Conservation (phyloP, 345 rosid species). For the Rubroshorea leprosula region DNA sequence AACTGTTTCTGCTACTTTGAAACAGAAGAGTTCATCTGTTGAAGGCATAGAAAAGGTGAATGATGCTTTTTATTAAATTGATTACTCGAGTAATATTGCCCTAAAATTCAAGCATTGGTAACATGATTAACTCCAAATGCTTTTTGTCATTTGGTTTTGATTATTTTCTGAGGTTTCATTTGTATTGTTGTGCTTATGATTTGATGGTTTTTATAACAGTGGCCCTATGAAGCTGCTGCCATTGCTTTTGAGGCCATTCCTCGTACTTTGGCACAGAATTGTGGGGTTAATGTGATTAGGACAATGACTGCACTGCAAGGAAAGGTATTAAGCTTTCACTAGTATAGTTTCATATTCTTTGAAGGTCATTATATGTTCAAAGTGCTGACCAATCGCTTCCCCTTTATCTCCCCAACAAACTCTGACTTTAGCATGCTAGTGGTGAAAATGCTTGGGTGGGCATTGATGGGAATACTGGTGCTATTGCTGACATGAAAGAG, state of each 20-base stretch:
- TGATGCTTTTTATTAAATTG: conserved; percentile 2
- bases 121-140: neutral
- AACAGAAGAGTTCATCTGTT: conserved; percentile 84
- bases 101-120: neutral
- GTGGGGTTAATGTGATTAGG: conserved; percentile 80
- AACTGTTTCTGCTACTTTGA: conserved; percentile 85
- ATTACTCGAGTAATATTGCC: neutral
- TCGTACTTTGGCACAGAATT: conserved; percentile 76
- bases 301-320: conserved; percentile 88
- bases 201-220: conserved; percentile 38
- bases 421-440: conserved; percentile 66
- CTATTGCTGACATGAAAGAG: conserved; percentile 85
- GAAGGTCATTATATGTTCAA: neutral
- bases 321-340: conserved; percentile 37
- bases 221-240: conserved; percentile 99
- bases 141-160: neutral
- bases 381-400: neutral
- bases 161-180: neutral
- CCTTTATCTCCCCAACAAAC: neutral
- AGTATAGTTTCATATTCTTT: neutral
- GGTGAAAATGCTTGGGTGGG: conserved; percentile 98
- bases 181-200: neutral
- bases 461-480: conserved; percentile 91
- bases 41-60: conserved; percentile 91
- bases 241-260: conserved; percentile 96